A percentile compares a stretch with the other conserved stretches of the same genome.
Evolutionary conservation across 345 rosid genomes (phyloP).

Genomic region (Dipteronia dyeriana): DNA sequence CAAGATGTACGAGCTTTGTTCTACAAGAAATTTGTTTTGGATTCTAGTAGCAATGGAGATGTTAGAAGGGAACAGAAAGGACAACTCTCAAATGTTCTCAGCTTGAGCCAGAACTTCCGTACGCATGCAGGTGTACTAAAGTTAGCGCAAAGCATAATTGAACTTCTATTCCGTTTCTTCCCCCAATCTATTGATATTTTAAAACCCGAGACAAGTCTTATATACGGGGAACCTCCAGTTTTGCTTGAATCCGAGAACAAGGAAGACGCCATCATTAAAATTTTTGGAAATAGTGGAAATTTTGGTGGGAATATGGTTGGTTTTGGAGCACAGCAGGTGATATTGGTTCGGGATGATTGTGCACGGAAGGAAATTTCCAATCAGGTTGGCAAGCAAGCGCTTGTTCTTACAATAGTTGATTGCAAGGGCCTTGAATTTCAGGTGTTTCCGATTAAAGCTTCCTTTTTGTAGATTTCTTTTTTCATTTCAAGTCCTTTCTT

Average conservation of each 20-base stretch:
- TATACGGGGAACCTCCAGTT: constrained; percentile 56
- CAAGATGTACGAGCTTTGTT: constrained; percentile 47
- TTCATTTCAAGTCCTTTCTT: not conserved
- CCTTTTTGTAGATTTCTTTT: not conserved
- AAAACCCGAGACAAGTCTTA: constrained; percentile 39
- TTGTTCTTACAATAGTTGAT: constrained; percentile 45
- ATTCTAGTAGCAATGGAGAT: not conserved
- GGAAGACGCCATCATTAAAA: constrained; percentile 38
- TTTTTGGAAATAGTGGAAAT: constrained; percentile 39
- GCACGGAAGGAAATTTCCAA: constrained; percentile 32
- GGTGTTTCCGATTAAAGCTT: constrained; percentile 24
- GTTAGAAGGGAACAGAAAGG: constrained; percentile 31
- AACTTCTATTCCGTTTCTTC: constrained; percentile 48
- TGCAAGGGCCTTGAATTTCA: constrained; percentile 59
- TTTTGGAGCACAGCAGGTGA: constrained; percentile 57
- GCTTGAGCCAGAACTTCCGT: constrained; percentile 52
- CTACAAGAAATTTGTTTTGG: constrained; percentile 39
- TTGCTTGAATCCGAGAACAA: constrained; percentile 37
- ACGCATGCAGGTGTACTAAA: constrained; percentile 52
- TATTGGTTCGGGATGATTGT: constrained; percentile 46
- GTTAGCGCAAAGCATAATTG: constrained; percentile 52
- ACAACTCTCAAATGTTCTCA: constrained; percentile 36
- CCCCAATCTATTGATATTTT: constrained; percentile 38
- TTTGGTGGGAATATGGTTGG: constrained; percentile 29
- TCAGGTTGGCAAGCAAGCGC: constrained; percentile 51